Percentiles rank a stretch among this genome's conserved stretches.
phyloP scores from a whole-genome alignment of 2,329 filamentous ascomycete species.

The Penicillium italicum region DNA sequence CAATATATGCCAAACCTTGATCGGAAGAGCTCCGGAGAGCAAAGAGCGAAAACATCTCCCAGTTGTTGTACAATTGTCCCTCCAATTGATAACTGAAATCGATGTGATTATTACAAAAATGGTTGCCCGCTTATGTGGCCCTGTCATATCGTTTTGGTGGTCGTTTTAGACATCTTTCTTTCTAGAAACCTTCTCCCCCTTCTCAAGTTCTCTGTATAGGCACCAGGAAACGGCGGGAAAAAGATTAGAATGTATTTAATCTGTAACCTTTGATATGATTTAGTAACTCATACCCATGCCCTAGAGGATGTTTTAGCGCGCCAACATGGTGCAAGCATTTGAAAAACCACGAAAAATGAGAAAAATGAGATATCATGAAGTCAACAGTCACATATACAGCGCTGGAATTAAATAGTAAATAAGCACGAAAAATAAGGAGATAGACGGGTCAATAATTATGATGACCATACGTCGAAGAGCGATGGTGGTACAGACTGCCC shows the following conservation, averaged over 20 bases:
- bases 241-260: too few relatives aligned
- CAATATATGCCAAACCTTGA: not conserved
- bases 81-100: not conserved
- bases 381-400: slow-evolving; percentile 18
- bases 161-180: too few relatives aligned
- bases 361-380: slow-evolving; percentile 10
- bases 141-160: too few relatives aligned
- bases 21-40: not conserved
- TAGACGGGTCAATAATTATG: slow-evolving; percentile 33
- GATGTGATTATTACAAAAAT: not conserved
- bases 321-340: not conserved
- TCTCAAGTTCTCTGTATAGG: too few relatives aligned
- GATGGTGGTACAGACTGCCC: slow-evolving; percentile 44
- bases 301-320: not conserved
- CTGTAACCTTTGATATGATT: not conserved
- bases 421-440: not conserved
- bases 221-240: too few relatives aligned
- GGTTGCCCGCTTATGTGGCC: too few relatives aligned
- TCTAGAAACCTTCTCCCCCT: too few relatives aligned
- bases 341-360: slow-evolving; percentile 8
- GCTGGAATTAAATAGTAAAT: not conserved
- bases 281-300: not conserved
- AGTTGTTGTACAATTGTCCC: too few relatives aligned
- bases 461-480: slow-evolving; percentile 36
- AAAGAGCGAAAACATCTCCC: not conserved